Base-by-base conservation (phyloP, 2,329 filamentous ascomycete species). In the Penicillium brasilianum region DNA sequence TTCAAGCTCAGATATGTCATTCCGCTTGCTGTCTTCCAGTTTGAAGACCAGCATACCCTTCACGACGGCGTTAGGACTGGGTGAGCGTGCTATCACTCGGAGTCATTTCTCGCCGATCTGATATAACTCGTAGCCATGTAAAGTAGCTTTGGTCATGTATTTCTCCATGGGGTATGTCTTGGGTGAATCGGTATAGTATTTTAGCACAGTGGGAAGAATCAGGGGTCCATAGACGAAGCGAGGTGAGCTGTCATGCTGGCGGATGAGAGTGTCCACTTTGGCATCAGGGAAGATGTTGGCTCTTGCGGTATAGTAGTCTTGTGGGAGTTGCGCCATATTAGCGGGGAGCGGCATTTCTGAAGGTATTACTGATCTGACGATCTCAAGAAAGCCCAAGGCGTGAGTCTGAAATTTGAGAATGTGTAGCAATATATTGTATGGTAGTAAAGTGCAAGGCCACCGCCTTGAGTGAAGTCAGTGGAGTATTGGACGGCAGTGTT, bases 141-240 rank as follows among this genome's bases (percentile, higher is more conserved):
- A 59, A 7, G 61, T 71, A 20, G 70, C 73, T 13, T 64, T 68
- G 6, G 66, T 72, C 72, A 76, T 75, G 53, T 43, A 11, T 8
- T 43, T 43, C 9, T 43, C 39, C 39, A 37, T 43, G 64, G 55
- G 28, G 44, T 50, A 20, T 62, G 55, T 66, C 20, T 67, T 52
- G 34, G 57, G 34, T 9, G 66, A 37, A n/a, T 66, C 61, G 30
- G 69, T 66, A 50, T 67, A 62, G 49, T 70, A 69, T 39, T 73
- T 74, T 7, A 76, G 63, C 10, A 71, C 66, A 1, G 69, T 71
- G 9, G 74, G 74, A 8, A 76, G 65, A 73, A 74, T 73, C 18
- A 74, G 61, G 4, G 39, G n/a, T 13, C 39, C 39, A 22, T 43
- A 43, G 20, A 43, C 39, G 39, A 43, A 43, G 16, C 39, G 39